Evolutionary conservation across 495 filamentous ascomycete genomes (phyloP).

Genomic region (Xylaria sp.): DNA sequence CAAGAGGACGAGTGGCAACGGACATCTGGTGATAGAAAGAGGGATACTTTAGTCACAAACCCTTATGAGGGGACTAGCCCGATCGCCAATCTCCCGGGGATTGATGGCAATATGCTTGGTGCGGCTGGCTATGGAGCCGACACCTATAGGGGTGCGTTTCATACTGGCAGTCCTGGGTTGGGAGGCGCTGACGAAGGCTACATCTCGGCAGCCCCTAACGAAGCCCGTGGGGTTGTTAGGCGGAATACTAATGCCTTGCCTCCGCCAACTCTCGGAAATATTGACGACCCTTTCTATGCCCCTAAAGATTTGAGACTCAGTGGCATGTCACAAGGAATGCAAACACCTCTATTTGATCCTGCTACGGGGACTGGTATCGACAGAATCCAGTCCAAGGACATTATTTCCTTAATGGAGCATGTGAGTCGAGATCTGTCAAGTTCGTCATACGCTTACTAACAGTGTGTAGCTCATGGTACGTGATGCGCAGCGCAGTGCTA

Average conservation of each 20-base stretch:
- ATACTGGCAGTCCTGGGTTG: slow-evolving; percentile 58
- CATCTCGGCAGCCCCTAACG: slow-evolving; percentile 80
- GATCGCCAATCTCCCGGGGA: slow-evolving; percentile 57
- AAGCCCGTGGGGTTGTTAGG: slow-evolving; percentile 65
- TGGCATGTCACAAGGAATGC: slow-evolving; percentile 89
- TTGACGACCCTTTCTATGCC: slow-evolving; percentile 66
- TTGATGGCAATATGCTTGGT: slow-evolving; percentile 54
- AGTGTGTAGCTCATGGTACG: slow-evolving; percentile 83
- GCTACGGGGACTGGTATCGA: slow-evolving; percentile 89
- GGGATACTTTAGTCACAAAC: slow-evolving; percentile 63
- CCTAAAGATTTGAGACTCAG: slow-evolving; percentile 73
- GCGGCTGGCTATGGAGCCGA: slow-evolving; percentile 43
- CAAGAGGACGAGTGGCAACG: slow-evolving; percentile 63
- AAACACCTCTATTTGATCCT: slow-evolving; percentile 88
- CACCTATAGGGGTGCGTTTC: slow-evolving; percentile 50
- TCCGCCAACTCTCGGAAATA: slow-evolving; percentile 56
- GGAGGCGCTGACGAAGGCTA: slow-evolving; percentile 83
- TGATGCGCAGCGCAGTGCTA: slow-evolving; percentile 94
- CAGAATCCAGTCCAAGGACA: slow-evolving; percentile 94
- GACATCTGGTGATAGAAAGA: slow-evolving; percentile 60
- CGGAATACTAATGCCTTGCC: slow-evolving; percentile 67
- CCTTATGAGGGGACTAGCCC: slow-evolving; percentile 65
- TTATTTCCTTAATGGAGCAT: slow-evolving; percentile 97
- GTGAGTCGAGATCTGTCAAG: slow-evolving; percentile 54
- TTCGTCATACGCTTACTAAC: slow-evolving; percentile 19